phyloP scores from a whole-genome alignment of 1,139 yeast genomes.

The Suhomyces kunorum region DNA sequence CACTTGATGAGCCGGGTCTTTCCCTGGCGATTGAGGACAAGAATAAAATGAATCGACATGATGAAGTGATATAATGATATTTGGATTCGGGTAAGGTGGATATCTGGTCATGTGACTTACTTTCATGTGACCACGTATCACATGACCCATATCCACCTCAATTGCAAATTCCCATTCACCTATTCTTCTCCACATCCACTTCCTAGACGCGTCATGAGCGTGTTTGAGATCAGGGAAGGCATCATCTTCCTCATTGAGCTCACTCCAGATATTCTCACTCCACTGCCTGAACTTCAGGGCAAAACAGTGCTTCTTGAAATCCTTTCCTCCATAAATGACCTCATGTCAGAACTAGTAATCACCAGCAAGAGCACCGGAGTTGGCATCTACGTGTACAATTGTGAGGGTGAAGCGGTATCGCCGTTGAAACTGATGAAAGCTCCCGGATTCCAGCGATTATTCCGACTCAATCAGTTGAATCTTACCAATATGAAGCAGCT shows the following conservation, averaged over 20 bases:
- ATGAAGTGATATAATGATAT: background rate
- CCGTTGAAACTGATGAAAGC: constrained; percentile 30
- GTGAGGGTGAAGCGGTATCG: constrained; percentile 21
- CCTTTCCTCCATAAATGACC: constrained; percentile 51
- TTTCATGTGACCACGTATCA: background rate
- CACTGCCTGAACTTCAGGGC: constrained; percentile 35
- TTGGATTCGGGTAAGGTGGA: background rate
- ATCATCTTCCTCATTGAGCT: constrained; percentile 63
- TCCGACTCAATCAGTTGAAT: constrained; percentile 39
- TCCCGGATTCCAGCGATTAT: constrained; percentile 32
- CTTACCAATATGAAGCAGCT: constrained; percentile 43
- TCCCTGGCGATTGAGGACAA: constrained; percentile 92
- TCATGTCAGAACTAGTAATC: constrained; percentile 59
- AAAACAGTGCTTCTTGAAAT: constrained; percentile 53
- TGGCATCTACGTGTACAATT: constrained; percentile 64
- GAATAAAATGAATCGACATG: constrained; percentile 77
- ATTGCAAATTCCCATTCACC: background rate
- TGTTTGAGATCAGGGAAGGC: constrained; percentile 61
- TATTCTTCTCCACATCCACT: background rate
- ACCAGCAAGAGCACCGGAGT: constrained; percentile 64
- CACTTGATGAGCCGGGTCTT: constrained; percentile 83
- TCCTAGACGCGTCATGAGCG: constrained; percentile 6
- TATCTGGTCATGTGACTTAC: background rate
- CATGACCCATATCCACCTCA: background rate
- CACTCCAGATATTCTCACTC: constrained; percentile 48